phyloP scores from a whole-genome alignment of 2,329 filamentous ascomycete species.

The Plectosphaerella sp. region DNA sequence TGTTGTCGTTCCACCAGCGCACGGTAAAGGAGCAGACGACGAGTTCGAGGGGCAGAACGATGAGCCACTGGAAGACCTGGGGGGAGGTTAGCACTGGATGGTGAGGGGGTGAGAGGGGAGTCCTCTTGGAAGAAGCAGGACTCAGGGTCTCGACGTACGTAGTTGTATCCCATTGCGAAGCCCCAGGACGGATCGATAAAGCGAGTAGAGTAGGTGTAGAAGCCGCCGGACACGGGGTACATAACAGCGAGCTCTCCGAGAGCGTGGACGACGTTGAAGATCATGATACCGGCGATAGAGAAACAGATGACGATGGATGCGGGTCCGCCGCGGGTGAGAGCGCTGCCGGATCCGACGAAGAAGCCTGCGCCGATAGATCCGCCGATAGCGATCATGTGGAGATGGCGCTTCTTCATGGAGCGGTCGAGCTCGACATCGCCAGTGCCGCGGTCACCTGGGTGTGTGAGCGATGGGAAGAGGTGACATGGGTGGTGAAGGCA shows the following conservation, averaged over 20 bases:
- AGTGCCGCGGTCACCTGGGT: conserved; percentile 6
- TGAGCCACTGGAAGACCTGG: conserved; percentile 44
- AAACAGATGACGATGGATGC: conserved; percentile 45
- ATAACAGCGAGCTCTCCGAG: conserved; percentile 58
- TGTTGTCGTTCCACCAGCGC: conserved; percentile 43
- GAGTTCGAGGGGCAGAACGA: conserved; percentile 45
- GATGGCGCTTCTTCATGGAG: conserved; percentile 51
- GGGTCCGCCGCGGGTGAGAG: conserved; percentile 45
- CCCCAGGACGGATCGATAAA: conserved; percentile 60
- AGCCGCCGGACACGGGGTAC: conserved; percentile 59
- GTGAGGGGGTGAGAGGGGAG: background rate
- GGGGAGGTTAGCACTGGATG: conserved; percentile 2
- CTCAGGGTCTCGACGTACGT: conserved; percentile 12
- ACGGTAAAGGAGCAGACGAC: conserved; percentile 48
- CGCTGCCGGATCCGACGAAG: conserved; percentile 55
- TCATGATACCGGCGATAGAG: conserved; percentile 53
- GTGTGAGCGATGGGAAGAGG: background rate
- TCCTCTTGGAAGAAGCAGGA: background rate
- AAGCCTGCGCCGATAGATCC: conserved; percentile 60
- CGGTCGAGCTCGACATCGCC: conserved; percentile 31
- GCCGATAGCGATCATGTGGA: conserved; percentile 60
- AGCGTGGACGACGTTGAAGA: conserved; percentile 57
- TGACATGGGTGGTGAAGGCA: background rate
- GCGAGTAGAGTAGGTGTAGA: conserved; percentile 57
- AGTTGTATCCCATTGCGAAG: conserved; percentile 50